Evolutionary conservation across 805 yeast genomes (phyloP), one percentile per base, ranked within the genome.

Genomic region (Myxozyma geophila): DNA sequence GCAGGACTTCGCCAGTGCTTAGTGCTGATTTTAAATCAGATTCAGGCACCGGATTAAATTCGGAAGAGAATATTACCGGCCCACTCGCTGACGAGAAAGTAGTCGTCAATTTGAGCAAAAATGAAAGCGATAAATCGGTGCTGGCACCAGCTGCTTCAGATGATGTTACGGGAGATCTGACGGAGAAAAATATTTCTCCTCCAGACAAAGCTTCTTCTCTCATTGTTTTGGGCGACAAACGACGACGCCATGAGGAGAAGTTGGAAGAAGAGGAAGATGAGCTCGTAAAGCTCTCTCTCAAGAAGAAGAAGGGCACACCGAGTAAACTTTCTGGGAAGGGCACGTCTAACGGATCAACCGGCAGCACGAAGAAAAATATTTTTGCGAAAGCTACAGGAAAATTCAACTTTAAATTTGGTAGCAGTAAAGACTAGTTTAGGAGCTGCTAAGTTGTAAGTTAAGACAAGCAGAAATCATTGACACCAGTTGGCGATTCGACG

Each of bases 201-300:
- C 47, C 52, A 10, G 21, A 15, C 19, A 60, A 28, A 5, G 36
- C 37, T 17, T 19, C 60, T 10, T 19, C 55, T 4, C 54, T 54
- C 10, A 17, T 58, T 3, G 43, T 54, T 2, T 40, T 60, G 23
- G 63, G 64, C 19, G 69, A 67, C 19, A 67, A 66, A 44, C 55
- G 67, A 21, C 62, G 69, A 21, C 44, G 69, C 12, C 41, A 52
- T 5, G 69, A 60, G 37, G 61, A 59, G 10, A 49, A 54, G 21
- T 48, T 28, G 15, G 63, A 54, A 41, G 59, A 58, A 13, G 59
- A 58, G 7, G 68, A 64, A 1, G 69, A 66, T 35, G 70, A 67
- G 51, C 56, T 62, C 12, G 60, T 50, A 8, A 57, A 56, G 39
- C 44, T 64, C 6, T 35, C 62, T 40, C 15, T 48, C 54, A 67